Percentiles rank a stretch among this genome's conserved stretches.
phyloP scores from a whole-genome alignment of 1,139 yeast genomes.

The Pichia kudriavzevii region DNA sequence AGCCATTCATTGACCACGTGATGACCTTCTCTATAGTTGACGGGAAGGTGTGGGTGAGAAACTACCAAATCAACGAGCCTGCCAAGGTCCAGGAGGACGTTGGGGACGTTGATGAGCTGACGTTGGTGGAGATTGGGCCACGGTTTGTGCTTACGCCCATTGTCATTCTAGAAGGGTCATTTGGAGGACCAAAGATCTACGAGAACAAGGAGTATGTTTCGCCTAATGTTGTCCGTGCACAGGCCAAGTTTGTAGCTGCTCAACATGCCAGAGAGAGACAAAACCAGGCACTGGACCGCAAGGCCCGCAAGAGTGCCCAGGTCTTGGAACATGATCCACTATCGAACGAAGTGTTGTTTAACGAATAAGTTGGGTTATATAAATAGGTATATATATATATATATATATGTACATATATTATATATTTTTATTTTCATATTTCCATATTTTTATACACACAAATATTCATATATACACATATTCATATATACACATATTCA shows the following conservation, averaged over 20 bases:
- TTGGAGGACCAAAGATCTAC: slow-evolving; percentile 95
- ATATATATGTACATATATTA: background rate
- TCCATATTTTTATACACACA: background rate
- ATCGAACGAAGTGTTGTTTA: slow-evolving; percentile 67
- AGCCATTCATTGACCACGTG: slow-evolving; percentile 93
- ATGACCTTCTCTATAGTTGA: slow-evolving; percentile 90
- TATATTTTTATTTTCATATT: background rate
- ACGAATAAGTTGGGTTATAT: background rate
- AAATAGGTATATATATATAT: slow-evolving; percentile 1
- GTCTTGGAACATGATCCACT: slow-evolving; percentile 77
- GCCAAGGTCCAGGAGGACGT: slow-evolving; percentile 33
- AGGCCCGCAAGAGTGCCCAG: slow-evolving; percentile 67
- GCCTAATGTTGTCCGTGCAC: slow-evolving; percentile 93
- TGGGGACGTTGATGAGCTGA: slow-evolving; percentile 31
- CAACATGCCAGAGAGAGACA: slow-evolving; percentile 70
- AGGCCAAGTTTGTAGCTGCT: slow-evolving; percentile 73
- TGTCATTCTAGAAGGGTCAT: slow-evolving; percentile 90
- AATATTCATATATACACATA: background rate
- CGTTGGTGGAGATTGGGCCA: slow-evolving; percentile 91
- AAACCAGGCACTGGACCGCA: slow-evolving; percentile 71
- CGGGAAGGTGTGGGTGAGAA: slow-evolving; percentile 91
- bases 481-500: too few relatives aligned
- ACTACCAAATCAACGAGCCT: slow-evolving; percentile 81
- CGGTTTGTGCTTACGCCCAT: slow-evolving; percentile 90
- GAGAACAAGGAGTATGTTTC: slow-evolving; percentile 96